Base-by-base conservation (phyloP, 2,329 filamentous ascomycete species). In the Apiospora saccharicola region DNA sequence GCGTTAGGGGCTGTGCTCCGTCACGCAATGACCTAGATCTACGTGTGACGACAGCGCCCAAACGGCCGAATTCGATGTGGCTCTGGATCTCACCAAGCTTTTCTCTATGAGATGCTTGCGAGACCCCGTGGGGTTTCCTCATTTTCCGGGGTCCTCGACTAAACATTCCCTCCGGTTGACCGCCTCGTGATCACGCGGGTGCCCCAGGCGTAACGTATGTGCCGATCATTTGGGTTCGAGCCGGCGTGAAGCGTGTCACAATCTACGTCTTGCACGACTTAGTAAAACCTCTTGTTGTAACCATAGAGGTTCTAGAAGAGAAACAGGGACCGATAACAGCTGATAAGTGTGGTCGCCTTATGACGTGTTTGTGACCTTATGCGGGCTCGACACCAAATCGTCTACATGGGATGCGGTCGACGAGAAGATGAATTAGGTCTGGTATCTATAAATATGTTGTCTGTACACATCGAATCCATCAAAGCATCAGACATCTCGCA, bases 401-500 rank as follows among this genome's bases (percentile, higher is more conserved):
- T 3, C 22, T 19, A 12, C 22, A 49, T 22, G 6, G 7, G 0
- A 3, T 4, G 16, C 19, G 53, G 53, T n/a, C 53, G 30, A 34
- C 16, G 26, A 47, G 19, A 8, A 2, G 3, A n/a, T 4, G 30
- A 12, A 4, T 1, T 1, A 30, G 12, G 19, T 12, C 1, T 19
- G 16, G 7, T 16, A 4, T 19, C 30, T 61, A 37, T 61, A 61
- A 22, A 61, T 61, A 37, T 30, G 14, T 6, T 16, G 3, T 37
- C 53, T 4, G 26, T 37, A 16, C 8, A 3, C 12, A 4, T 2
- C 30, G 8, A 3, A 37, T 2, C 37, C 16, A 37, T 37, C 16
- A 0, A 16, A 34, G 3, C 12, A n/a, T 19, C 14, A 3, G 2
- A 22, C 4, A 10, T 37, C 4, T 1, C 34, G n/a, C 1, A 1